Evolutionary conservation across 2,329 filamentous ascomycete species (phyloP).

Genomic region (Talaromyces sp.): DNA sequence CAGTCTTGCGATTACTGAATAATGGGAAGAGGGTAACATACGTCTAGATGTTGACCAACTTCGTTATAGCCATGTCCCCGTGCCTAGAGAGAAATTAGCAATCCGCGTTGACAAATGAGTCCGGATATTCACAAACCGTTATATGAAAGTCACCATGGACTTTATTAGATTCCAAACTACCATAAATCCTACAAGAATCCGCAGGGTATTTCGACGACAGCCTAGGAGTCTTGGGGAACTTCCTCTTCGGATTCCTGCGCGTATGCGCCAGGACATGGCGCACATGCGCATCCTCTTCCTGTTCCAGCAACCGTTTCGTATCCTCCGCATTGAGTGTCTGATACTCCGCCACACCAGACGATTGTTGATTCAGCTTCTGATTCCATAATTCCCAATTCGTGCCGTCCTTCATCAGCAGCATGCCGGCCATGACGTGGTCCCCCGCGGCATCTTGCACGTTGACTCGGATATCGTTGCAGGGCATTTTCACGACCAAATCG

Average conservation of each 20-base stretch:
- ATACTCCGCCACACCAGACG: conserved; percentile 56
- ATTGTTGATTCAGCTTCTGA: conserved; percentile 58
- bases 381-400: conserved; percentile 83
- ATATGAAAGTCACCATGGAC: conserved; percentile 98
- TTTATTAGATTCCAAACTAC: conserved; percentile 86
- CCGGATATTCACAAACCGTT: conserved; percentile 45
- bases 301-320: conserved; percentile 42
- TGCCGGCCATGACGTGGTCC: conserved; percentile 79
- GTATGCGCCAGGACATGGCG: conserved; percentile 80
- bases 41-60: conserved; percentile 73
- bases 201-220: conserved; percentile 51
- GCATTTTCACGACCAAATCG: conserved; percentile 87
- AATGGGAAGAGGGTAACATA: conserved; percentile 56
- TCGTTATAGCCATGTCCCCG: conserved; percentile 91
- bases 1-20: background rate
- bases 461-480: conserved; percentile 80
- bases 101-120: background rate
- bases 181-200: conserved; percentile 84
- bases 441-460: conserved; percentile 96
- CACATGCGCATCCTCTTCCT: conserved; percentile 73
- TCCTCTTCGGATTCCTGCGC: conserved; percentile 59
- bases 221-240: conserved; percentile 68
- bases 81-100: conserved; percentile 30
- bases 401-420: conserved; percentile 65
- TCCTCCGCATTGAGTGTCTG: conserved; percentile 58